Conservation (phyloP, 2,329 filamentous ascomycete species). For the Fusarium bulbicola region DNA sequence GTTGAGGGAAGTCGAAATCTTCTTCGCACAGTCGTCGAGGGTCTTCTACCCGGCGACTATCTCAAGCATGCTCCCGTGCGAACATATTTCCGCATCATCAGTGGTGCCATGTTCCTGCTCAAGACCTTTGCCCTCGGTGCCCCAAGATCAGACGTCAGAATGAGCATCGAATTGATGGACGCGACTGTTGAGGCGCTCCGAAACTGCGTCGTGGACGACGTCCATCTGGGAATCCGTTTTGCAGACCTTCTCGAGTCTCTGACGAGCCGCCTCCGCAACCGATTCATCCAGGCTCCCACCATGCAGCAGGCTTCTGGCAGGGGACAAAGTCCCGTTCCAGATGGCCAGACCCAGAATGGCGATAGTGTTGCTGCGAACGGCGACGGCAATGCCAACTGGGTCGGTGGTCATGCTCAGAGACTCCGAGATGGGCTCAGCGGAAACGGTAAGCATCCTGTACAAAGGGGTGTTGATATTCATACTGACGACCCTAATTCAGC, state of each 20-base stretch:
- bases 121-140: constrained; percentile 87
- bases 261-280: constrained; percentile 75
- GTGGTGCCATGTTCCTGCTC: constrained; percentile 83
- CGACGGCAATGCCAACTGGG: constrained; percentile 44
- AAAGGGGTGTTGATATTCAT: background rate
- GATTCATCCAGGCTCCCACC: constrained; percentile 74
- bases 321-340: constrained; percentile 53
- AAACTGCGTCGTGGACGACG: constrained; percentile 84
- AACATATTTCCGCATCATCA: constrained; percentile 88
- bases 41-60: constrained; percentile 76
- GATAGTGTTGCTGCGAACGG: constrained; percentile 41
- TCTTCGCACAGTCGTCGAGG: constrained; percentile 79
- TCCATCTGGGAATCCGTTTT: constrained; percentile 85
- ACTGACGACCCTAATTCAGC: constrained; percentile 42
- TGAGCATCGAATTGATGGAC: constrained; percentile 80
- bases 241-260: constrained; percentile 83
- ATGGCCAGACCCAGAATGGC: constrained; percentile 39
- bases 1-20: constrained; percentile 81
- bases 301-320: constrained; percentile 53
- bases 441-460: constrained; percentile 45
- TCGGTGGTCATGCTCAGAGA: constrained; percentile 51
- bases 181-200: constrained; percentile 77
- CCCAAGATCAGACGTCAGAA: constrained; percentile 78
- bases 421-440: constrained; percentile 52
- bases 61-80: constrained; percentile 85